Conservation (phyloP, 495 filamentous ascomycete genomes). For the Xylaria palmicola region DNA sequence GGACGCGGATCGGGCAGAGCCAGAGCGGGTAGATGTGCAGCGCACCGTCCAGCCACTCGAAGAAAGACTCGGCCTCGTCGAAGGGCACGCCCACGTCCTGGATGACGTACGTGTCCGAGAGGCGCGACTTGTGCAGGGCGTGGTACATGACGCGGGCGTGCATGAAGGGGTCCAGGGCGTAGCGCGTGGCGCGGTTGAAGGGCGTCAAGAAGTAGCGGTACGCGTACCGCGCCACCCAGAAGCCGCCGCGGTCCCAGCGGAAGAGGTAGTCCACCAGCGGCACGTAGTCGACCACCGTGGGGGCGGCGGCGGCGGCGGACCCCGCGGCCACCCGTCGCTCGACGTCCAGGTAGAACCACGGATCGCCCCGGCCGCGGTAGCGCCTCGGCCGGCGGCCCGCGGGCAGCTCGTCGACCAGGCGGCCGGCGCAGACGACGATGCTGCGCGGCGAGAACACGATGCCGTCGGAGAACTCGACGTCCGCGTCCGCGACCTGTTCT, state of each 20-base stretch:
- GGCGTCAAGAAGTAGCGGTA: slow-evolving; percentile 52
- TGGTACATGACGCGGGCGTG: slow-evolving; percentile 60
- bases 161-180: slow-evolving; percentile 52
- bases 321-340: no score
- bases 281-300: slow-evolving; percentile 31
- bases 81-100: slow-evolving; percentile 56
- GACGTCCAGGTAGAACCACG: slow-evolving; percentile 56
- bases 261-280: slow-evolving; percentile 58
- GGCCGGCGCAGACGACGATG: slow-evolving; percentile 53
- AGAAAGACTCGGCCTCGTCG: slow-evolving; percentile 39
- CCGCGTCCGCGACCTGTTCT: slow-evolving; percentile 22
- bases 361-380: slow-evolving; percentile 45
- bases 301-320: no score
- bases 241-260: slow-evolving; percentile 60
- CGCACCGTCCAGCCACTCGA: slow-evolving; percentile 38
- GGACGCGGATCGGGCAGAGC: slow-evolving; percentile 52
- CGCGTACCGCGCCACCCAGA: slow-evolving; percentile 56
- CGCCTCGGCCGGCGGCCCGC: slow-evolving; percentile 27
- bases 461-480: slow-evolving; percentile 49
- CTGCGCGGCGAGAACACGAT: slow-evolving; percentile 49
- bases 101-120: slow-evolving; percentile 43
- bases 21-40: slow-evolving; percentile 54
- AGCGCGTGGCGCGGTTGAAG: slow-evolving; percentile 53
- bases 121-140: slow-evolving; percentile 50
- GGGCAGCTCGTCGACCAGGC: slow-evolving; percentile 39